phyloP scores from a whole-genome alignment of 2,329 filamentous ascomycete genomes.

The Cladophialophora carrionii region DNA sequence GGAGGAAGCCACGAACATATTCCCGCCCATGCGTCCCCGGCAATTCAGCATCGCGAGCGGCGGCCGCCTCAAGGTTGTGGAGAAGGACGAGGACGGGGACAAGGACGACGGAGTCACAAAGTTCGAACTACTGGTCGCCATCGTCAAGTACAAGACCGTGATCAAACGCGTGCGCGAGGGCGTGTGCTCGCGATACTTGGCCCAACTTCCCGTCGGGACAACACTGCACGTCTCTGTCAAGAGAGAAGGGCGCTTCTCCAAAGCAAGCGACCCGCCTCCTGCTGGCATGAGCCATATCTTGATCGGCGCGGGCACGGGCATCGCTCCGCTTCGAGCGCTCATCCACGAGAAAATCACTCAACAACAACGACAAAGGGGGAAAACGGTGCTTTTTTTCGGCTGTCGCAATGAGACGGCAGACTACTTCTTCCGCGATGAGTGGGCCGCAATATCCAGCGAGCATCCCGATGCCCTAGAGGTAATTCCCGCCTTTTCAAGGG shows the following conservation, averaged over 20 bases:
- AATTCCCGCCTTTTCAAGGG: conserved; percentile 70
- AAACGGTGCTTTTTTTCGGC: conserved; percentile 76
- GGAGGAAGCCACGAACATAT: conserved; percentile 69
- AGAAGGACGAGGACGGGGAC: too few species aligned
- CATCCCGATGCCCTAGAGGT: conserved; percentile 52
- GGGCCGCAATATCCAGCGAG: conserved; percentile 53
- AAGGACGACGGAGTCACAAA: conserved; percentile 52
- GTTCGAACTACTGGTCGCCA: conserved; percentile 77
- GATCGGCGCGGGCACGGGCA: conserved; percentile 41
- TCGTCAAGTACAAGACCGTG: conserved; percentile 89
- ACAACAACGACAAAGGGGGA: conserved; percentile 42
- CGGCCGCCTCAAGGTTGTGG: conserved; percentile 51
- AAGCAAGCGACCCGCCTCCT: conserved; percentile 5
- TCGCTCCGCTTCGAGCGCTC: conserved; percentile 56
- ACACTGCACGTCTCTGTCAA: conserved; percentile 58
- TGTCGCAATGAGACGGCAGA: conserved; percentile 75
- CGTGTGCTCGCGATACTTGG: conserved; percentile 86
- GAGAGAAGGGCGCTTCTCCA: conserved; percentile 35
- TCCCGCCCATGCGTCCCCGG: conserved; percentile 82
- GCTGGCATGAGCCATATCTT: conserved; percentile 56
- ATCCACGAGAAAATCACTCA: conserved; percentile 38
- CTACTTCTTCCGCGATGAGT: conserved; percentile 81
- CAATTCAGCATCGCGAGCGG: conserved; percentile 92
- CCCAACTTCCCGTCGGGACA: conserved; percentile 63
- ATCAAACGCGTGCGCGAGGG: conserved; percentile 82